These are phyloP conservation scores for Fusarium sp. DNA, from an alignment of 2,329 filamentous ascomycete species.

Conservation along the genomic window DNA sequence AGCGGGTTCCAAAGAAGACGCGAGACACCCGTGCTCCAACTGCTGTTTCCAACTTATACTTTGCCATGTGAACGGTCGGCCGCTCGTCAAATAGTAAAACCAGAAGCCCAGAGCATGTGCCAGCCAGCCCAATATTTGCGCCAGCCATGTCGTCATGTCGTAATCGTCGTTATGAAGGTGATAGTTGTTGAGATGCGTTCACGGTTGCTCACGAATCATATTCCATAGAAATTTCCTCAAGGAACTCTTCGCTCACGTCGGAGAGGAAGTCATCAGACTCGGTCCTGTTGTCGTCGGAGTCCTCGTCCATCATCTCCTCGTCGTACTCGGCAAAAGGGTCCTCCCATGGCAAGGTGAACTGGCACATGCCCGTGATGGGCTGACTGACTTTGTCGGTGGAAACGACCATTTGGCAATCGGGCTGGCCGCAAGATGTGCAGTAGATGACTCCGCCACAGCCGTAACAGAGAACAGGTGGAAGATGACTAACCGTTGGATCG, in stretches of 20 bases:
- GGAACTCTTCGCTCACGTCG: slow-evolving; percentile 44
- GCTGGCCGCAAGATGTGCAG: slow-evolving; percentile 57
- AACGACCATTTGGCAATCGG: slow-evolving; percentile 44
- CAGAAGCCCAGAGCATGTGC: slow-evolving; percentile 47
- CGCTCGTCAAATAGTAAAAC: slow-evolving; percentile 22
- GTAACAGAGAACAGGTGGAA: slow-evolving; percentile 60
- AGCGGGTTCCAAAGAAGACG: slow-evolving; percentile 49
- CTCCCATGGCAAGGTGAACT: slow-evolving; percentile 49
- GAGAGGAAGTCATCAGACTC: slow-evolving; percentile 41
- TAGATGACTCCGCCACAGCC: slow-evolving; percentile 61
- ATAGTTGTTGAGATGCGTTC: neutral
- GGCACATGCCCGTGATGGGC: slow-evolving; percentile 50
- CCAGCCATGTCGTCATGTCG: slow-evolving; percentile 32
- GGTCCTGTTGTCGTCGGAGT: slow-evolving; percentile 33
- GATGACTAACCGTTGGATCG: slow-evolving; percentile 95
- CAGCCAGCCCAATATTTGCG: slow-evolving; percentile 34
- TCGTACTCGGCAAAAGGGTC: slow-evolving; percentile 57
- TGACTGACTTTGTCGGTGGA: slow-evolving; percentile 33
- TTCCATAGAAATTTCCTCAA: slow-evolving; percentile 42
- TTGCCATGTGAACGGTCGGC: slow-evolving; percentile 31
- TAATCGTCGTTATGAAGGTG: slow-evolving; percentile 18
- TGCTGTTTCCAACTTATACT: slow-evolving; percentile 43
- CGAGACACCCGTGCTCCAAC: slow-evolving; percentile 45
- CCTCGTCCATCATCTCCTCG: slow-evolving; percentile 53
- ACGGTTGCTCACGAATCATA: slow-evolving; percentile 32